Evolutionary conservation across 1,284 basidiomycete genomes (phyloP).

Genomic region (Austroboletus novae-zelandiae): DNA sequence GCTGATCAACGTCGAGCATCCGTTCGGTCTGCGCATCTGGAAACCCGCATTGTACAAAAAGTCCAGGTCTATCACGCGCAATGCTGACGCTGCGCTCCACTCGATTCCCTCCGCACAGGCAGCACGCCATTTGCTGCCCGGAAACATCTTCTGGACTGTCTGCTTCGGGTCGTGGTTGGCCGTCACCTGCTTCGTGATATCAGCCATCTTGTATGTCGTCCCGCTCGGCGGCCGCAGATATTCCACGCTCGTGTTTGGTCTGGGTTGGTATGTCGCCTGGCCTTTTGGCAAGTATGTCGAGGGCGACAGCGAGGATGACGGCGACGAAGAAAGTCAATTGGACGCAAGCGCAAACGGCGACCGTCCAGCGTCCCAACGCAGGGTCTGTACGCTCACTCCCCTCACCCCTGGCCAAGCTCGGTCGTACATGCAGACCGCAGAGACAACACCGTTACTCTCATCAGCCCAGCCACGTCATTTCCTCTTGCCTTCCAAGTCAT

Average conservation of each 20-base stretch:
- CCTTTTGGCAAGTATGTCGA: conserved; percentile 99
- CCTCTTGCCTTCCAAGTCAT: conserved; percentile 50
- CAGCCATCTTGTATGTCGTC: conserved; percentile 68
- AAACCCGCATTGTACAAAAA: conserved; percentile 99
- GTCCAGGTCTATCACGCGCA: conserved; percentile 91
- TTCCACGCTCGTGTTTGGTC: conserved; percentile 83
- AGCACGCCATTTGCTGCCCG: conserved; percentile 86
- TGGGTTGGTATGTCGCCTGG: conserved; percentile 97
- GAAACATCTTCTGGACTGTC: conserved; percentile 90
- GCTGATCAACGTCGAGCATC: conserved; percentile 98
- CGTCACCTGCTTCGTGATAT: conserved; percentile 64
- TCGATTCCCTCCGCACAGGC: conserved; percentile 89
- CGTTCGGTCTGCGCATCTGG: conserved; percentile 99
- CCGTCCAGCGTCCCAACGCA: conserved; percentile 28
- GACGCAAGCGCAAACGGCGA: conserved; percentile 29
- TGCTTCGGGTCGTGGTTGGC: conserved; percentile 93
- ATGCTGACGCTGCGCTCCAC: conserved; percentile 94
- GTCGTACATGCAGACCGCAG: conserved; percentile 28
- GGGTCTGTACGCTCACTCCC: conserved; percentile 37
- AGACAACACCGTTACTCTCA: conserved; percentile 43
- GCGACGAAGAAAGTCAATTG: conserved; percentile 40
- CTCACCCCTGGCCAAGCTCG: conserved; percentile 30
- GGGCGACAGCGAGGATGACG: conserved; percentile 60
- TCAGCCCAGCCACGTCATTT: conserved; percentile 32
- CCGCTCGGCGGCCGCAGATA: conserved; percentile 84